Evolutionary conservation across 1,284 basidiomycete species (phyloP).

Genomic region (Bjerkandera adusta): DNA sequence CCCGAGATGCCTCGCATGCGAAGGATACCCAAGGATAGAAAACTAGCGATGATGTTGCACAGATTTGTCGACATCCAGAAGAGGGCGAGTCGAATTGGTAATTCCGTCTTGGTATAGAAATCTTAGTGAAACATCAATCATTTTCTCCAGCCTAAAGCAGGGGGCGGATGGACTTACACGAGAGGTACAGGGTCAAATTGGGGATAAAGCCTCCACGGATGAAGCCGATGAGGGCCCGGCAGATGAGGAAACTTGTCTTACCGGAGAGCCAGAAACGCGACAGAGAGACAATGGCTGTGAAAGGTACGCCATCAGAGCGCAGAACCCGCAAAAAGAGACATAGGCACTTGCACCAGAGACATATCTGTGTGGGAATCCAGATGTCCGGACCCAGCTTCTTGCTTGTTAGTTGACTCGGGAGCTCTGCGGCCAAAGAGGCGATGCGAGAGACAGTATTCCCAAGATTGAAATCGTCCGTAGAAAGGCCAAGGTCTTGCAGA

Average conservation of each 20-base stretch:
- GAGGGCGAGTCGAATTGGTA: constrained; percentile 53
- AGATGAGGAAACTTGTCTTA: constrained; percentile 44
- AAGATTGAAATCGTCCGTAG: constrained; percentile 58
- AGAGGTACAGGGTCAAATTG: constrained; percentile 59
- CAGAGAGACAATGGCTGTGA: constrained; percentile 46
- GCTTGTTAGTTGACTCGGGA: constrained; percentile 67
- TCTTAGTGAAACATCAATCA: constrained; percentile 30
- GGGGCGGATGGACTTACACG: constrained; percentile 65
- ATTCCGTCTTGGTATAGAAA: constrained; percentile 17
- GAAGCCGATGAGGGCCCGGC: constrained; percentile 24
- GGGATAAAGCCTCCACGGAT: constrained; percentile 59
- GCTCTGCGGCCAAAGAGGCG: constrained; percentile 52
- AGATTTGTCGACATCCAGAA: constrained; percentile 62
- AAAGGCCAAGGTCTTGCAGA: constrained; percentile 53
- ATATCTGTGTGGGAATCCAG: constrained; percentile 64
- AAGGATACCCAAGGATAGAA: constrained; percentile 58
- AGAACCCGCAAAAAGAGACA: background rate
- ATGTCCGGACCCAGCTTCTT: constrained; percentile 63
- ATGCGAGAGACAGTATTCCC: constrained; percentile 45
- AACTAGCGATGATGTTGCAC: constrained; percentile 47
- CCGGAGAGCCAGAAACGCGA: constrained; percentile 61
- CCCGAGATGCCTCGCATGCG: constrained; percentile 54
- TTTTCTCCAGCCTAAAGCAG: too few species aligned
- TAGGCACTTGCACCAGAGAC: constrained; percentile 17
- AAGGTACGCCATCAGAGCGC: constrained; percentile 35